Conservation (phyloP, 1,284 basidiomycete species). For the Schizophyllum commune region DNA sequence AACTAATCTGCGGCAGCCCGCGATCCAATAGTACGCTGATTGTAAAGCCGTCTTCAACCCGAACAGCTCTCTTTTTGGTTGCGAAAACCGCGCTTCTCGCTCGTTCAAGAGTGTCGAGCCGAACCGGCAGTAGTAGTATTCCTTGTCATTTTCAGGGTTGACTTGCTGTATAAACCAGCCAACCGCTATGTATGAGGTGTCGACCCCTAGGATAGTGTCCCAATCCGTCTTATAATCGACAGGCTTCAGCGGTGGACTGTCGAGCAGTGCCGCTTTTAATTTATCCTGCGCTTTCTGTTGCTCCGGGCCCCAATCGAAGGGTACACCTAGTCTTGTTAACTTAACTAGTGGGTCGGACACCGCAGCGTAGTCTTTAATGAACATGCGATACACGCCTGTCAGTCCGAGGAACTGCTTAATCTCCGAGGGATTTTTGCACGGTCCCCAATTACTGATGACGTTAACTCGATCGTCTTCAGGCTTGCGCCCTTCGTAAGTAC, state of each 20-base stretch:
- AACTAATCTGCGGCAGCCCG: slow-evolving; percentile 18
- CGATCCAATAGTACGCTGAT: slow-evolving; percentile 15
- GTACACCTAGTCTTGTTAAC: slow-evolving; percentile 19
- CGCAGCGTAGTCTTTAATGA: slow-evolving; percentile 20
- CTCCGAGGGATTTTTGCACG: slow-evolving; percentile 16
- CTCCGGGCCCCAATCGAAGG: slow-evolving; percentile 16
- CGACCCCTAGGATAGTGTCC: slow-evolving; percentile 27
- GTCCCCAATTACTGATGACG: slow-evolving; percentile 18
- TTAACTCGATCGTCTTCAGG: slow-evolving; percentile 16
- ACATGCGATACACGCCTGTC: slow-evolving; percentile 18
- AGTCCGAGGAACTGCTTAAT: slow-evolving; percentile 23
- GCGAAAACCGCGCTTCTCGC: slow-evolving; percentile 23
- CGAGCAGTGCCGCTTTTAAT: slow-evolving; percentile 20
- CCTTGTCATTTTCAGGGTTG: slow-evolving; percentile 11
- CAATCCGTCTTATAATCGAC: slow-evolving; percentile 24
- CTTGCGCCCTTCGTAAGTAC: slow-evolving; percentile 17
- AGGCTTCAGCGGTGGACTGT: slow-evolving; percentile 15
- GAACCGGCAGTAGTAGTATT: slow-evolving; percentile 18
- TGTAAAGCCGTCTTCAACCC: slow-evolving; percentile 22
- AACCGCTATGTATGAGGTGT: slow-evolving; percentile 24
- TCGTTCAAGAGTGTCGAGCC: slow-evolving; percentile 23
- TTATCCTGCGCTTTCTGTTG: slow-evolving; percentile 16
- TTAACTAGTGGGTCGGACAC: slow-evolving; percentile 17
- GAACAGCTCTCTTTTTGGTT: slow-evolving; percentile 27
- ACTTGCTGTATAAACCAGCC: slow-evolving; percentile 25